Base-by-base conservation (phyloP, 352 stramenopile species). In the Thalassiosira hispida region DNA sequence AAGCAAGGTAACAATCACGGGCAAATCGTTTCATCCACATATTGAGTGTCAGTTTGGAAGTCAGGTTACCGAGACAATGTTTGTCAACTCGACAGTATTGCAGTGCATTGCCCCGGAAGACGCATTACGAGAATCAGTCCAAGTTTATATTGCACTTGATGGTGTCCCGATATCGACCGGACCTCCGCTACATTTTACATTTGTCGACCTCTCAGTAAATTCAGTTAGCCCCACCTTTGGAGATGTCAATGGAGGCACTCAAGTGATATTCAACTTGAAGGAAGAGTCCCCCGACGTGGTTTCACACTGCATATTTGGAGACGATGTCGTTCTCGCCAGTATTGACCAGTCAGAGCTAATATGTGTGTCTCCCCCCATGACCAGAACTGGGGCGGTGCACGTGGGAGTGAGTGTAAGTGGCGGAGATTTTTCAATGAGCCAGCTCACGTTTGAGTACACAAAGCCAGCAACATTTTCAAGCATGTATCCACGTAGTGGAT, bases 211-310 rank as follows among this genome's bases (percentile, higher is more conserved):
- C 1, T 74, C 51, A 31, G 31, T 92, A 9, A 77, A n/a, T 18
- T 79, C 76, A 11, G 83, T 92, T 42, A 46, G 59, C 27, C 90
- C 88, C 25, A 69, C 62, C 0, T 83, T 83, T 73, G 88, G 90
- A 33, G 63, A 81, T 22, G 47, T 84, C 20, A 64, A 40, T 66
- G 91, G 90, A 42, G 86, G 82, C 0, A 94, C 90, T 31, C 64
- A 47, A 18, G 79, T 94, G n/a, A 70, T n/a, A 46, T 73, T 87
- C 2, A 44, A 38, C n/a, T 16, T 80, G 46, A 71, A 55, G 31
- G 52, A 83, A 38, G 47, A 60, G 0, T 46, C 56, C 29, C 9
- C 18, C 5, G 29, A 22, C 31, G 14, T 62, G 20, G 56, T 69
- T 52, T 67, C 70, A 40, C 65, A 87, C 61, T 87, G 80, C 40